phyloP scores from a whole-genome alignment of 2,329 filamentous ascomycete species.

The Trichoderma semiorbis region DNA sequence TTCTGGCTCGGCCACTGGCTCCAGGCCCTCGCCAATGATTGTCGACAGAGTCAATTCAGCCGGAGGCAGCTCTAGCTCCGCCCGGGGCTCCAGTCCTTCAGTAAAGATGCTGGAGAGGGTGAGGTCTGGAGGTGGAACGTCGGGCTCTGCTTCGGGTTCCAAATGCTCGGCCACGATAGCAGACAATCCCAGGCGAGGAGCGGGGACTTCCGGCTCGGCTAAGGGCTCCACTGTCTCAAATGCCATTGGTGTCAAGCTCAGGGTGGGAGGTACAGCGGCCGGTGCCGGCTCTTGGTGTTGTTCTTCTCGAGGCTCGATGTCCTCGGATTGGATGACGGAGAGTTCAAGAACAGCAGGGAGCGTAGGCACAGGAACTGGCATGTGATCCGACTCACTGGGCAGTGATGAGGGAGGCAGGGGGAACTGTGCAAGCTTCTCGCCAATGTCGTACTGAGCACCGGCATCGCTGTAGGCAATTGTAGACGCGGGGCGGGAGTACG shows the following conservation, averaged over 20 bases:
- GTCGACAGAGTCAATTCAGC: constrained; percentile 34
- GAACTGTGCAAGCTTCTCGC: constrained; percentile 52
- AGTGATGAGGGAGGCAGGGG: constrained; percentile 49
- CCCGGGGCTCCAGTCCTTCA: constrained; percentile 30
- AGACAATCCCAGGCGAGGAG: constrained; percentile 28
- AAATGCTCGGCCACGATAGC: constrained; percentile 26
- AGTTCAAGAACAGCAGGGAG: constrained; percentile 41
- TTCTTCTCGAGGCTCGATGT: constrained; percentile 43
- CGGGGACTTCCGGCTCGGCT: constrained; percentile 29
- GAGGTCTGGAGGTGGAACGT: constrained; percentile 22
- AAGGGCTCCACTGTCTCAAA: constrained; percentile 41
- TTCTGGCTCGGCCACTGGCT: constrained; percentile 36
- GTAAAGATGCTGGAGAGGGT: constrained; percentile 27
- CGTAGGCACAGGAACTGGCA: constrained; percentile 25
- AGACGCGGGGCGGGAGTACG: constrained; percentile 43
- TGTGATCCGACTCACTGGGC: constrained; percentile 18
- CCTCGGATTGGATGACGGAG: constrained; percentile 44
- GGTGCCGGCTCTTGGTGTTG: constrained; percentile 23
- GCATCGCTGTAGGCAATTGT: constrained; percentile 51
- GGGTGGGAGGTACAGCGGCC: constrained; percentile 30
- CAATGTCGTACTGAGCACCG: constrained; percentile 51
- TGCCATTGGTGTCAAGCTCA: constrained; percentile 34
- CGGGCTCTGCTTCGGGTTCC: constrained; percentile 29
- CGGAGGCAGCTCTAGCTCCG: constrained; percentile 28
- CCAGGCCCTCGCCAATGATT: constrained; percentile 38